Evolutionary conservation across 257 asterid genomes (phyloP), one percentile per base, ranked within the genome.

Genomic region (Phtheirospermum japonicum): DNA sequence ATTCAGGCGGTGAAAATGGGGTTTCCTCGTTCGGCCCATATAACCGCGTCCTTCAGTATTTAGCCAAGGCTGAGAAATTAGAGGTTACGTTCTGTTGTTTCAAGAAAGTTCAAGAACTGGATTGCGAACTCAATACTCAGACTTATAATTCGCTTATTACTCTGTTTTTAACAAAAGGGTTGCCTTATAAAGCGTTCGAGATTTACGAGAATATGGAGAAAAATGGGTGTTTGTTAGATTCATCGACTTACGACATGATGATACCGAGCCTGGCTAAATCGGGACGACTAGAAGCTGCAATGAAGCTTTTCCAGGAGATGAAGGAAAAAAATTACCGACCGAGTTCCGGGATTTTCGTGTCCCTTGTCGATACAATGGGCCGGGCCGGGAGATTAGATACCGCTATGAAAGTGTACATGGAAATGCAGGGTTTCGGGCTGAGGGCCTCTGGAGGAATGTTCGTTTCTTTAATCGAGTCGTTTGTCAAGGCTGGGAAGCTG

Each of bases 141-240:
- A 85, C 99, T 0, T 87, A 89, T 64, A 93, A 89, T 75, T 79
- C 93, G 4, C 88, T 93, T 30, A 85, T 93, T 59, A 82, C 87
- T 53, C 56, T 89, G 87, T 93, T 93, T 71, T 67, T 89, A 31
- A 83, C 77, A 7, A 93, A 80, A 72, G 91, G 99, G 52, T 73
- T 93, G 42, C 97, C 97, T 23, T 83, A 85, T 66, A 93, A 93
- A 80, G 96, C 99, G 3, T 93, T 89, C 82, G 99, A 93, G 84
- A 82, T 89, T 57, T 87, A 83, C 26, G 94, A 86, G 66, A 80
- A 66, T 71, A 80, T 83, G 90, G 85, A 80, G 34, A 82, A 79
- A 52, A 78, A 73, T 6, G 81, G 71, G 26, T 86, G 97, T 61
- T 76, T 79, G 0, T 83, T 92, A 48, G 95, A 92, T 83, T 83